Conservation (phyloP, 2,329 filamentous ascomycete species). For the Diaporthe humulicola region DNA sequence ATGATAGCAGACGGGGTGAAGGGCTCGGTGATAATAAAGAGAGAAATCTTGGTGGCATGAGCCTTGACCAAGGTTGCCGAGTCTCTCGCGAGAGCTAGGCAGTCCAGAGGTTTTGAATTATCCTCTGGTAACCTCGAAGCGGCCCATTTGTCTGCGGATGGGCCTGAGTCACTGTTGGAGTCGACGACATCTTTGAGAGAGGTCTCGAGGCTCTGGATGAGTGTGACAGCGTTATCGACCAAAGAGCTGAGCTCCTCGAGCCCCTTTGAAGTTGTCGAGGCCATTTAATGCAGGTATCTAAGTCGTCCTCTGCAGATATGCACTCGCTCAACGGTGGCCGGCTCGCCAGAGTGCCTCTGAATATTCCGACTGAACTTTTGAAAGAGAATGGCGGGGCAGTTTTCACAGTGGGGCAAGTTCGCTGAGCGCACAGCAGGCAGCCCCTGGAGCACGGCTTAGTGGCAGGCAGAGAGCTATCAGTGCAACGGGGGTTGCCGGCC, state of each 20-base stretch:
- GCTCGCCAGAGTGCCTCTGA: background rate
- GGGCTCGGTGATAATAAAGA: constrained; percentile 87
- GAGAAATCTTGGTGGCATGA: constrained; percentile 88
- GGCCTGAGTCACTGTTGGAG: constrained; percentile 36
- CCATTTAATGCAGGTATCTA: constrained; percentile 16
- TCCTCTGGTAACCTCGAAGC: constrained; percentile 39
- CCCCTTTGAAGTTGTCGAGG: constrained; percentile 24
- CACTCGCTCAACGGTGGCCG: background rate
- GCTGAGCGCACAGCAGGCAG: background rate
- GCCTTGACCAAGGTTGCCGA: constrained; percentile 81
- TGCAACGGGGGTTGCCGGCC: constrained; percentile 15
- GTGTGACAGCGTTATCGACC: constrained; percentile 43
- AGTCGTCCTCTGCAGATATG: background rate
- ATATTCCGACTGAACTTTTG: constrained; percentile 18
- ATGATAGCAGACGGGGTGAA: constrained; percentile 84
- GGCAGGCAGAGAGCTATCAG: constrained; percentile 16
- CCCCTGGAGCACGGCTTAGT: background rate
- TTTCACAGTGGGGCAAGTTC: constrained; percentile 22
- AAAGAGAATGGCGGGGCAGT: constrained; percentile 30
- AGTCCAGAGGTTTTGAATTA: constrained; percentile 55
- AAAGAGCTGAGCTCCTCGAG: constrained; percentile 44
- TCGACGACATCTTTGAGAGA: constrained; percentile 37
- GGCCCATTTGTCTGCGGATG: constrained; percentile 32
- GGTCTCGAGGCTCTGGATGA: constrained; percentile 42
- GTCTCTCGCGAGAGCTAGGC: constrained; percentile 78